Base-by-base conservation (phyloP, 1,139 yeast species). In the Zygoascus hellenicus region DNA sequence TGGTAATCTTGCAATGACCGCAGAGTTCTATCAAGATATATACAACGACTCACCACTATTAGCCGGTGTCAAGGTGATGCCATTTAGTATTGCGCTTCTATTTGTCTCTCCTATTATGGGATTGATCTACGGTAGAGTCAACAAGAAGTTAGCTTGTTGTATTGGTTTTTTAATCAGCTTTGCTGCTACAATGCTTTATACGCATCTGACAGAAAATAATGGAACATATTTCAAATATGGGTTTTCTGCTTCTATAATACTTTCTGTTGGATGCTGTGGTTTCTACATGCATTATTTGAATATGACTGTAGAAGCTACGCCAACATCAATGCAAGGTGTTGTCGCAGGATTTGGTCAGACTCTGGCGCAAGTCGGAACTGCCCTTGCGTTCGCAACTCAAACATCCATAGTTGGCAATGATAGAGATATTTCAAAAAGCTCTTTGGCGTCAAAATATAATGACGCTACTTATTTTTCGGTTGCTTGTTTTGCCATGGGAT, bases 381-480 rank as follows among this genome's bases (percentile, higher is more conserved):
- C 47, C 3, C 19, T 41, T 10, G 22, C 38, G 5, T 41, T 41
- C 19, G 44, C 44, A 11, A 14, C 28, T 13, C 22, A 30, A 5
- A 13, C 38, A 4, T 41, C 44, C 9, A 41, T 41, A 6, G 16
- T 41, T 3, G 44, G 46, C 2, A 13, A 33, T 34, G 19, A 17
- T 9, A 10, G n/a, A 2, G 9, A 38, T 5, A 26, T 10, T 9
- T 11, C 34, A 10, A 22, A 33, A 22, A 13, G 22, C 9, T 11
- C n/a, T 2, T 19, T 41, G 17, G 46, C 34, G 16, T 29, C 15
- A 7, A 33, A 44, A 22, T 54, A 38, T 42, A 45, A 48, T 9
- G 44, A 41, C 14, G 47, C 53, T 3, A 51, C 43, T 29, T 54
- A 54, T 42, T 49, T 56, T 9, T 42, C 54, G n/a, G 36, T 48